phyloP scores from a whole-genome alignment of 257 asterid genomes.

The Solanum sparsipilum region DNA sequence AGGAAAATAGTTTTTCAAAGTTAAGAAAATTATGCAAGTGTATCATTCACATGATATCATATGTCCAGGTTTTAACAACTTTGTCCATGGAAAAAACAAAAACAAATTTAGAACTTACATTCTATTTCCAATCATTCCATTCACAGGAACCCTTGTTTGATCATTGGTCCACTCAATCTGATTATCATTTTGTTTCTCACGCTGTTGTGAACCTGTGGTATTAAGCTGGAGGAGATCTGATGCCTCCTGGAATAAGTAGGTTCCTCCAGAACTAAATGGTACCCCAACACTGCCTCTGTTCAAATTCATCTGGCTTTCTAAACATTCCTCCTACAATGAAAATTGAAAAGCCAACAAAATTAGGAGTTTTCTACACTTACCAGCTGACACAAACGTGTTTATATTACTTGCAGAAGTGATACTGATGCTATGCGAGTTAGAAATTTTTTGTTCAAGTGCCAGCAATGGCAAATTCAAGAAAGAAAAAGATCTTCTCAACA shows the following conservation, averaged over 20 bases:
- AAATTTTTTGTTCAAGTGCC: neutral
- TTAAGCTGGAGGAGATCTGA: neutral
- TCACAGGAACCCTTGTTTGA: neutral
- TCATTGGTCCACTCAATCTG: neutral
- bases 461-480: neutral
- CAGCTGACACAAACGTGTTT: neutral
- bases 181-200: neutral
- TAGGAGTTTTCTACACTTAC: neutral
- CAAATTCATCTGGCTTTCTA: slow-evolving; percentile 4
- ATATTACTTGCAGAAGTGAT: neutral
- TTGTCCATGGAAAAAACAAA: neutral
- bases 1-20: neutral
- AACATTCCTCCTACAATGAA: neutral
- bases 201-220: neutral
- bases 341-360: neutral
- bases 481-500: neutral
- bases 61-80: neutral
- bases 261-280: neutral
- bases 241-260: neutral
- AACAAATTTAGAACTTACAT: neutral
- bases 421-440: neutral
- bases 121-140: neutral
- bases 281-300: neutral
- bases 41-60: neutral
- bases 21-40: neutral